These are phyloP conservation scores for Tuber umbilicatum DNA, from an alignment of 495 filamentous ascomycete species.

Conservation along the genomic window DNA sequence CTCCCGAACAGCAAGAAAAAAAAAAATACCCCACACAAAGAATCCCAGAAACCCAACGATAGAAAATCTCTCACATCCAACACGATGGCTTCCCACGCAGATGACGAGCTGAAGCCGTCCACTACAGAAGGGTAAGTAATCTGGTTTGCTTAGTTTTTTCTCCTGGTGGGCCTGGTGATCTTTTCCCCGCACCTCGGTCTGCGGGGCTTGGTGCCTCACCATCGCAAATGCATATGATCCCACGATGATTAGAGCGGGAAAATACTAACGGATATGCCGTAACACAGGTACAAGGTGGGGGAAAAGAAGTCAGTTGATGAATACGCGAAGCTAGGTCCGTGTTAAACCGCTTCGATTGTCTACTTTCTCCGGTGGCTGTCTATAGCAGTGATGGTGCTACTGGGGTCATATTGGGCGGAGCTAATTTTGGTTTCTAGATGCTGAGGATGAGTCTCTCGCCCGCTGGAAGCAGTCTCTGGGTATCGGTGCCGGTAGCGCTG, in stretches of 20 bases:
- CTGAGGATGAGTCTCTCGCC: slow-evolving; percentile 82
- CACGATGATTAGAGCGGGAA: neutral
- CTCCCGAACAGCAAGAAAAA: slow-evolving; percentile 8
- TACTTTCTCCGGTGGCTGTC: neutral
- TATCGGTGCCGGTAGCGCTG: slow-evolving; percentile 55
- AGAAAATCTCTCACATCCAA: slow-evolving; percentile 24
- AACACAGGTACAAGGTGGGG: slow-evolving; percentile 71
- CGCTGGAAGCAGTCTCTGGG: slow-evolving; percentile 96
- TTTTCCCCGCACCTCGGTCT: slow-evolving; percentile 4
- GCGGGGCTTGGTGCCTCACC: slow-evolving; percentile 14
- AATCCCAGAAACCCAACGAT: slow-evolving; percentile 14
- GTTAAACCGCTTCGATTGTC: neutral
- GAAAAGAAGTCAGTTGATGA: slow-evolving; percentile 96
- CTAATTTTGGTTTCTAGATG: slow-evolving; percentile 45
- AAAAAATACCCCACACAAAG: slow-evolving; percentile 13
- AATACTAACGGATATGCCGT: slow-evolving; percentile 12
- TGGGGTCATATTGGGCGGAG: neutral
- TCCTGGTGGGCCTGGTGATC: slow-evolving; percentile 8
- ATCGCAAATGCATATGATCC: neutral
- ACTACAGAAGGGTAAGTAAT: slow-evolving; percentile 62
- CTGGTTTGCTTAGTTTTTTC: slow-evolving; percentile 12
- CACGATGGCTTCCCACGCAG: slow-evolving; percentile 63
- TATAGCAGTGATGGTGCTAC: neutral
- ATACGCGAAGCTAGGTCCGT: slow-evolving; percentile 82
- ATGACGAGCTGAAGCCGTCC: slow-evolving; percentile 81